phyloP scores from a whole-genome alignment of 495 filamentous ascomycete species.

The Podospora pseudocomata region DNA sequence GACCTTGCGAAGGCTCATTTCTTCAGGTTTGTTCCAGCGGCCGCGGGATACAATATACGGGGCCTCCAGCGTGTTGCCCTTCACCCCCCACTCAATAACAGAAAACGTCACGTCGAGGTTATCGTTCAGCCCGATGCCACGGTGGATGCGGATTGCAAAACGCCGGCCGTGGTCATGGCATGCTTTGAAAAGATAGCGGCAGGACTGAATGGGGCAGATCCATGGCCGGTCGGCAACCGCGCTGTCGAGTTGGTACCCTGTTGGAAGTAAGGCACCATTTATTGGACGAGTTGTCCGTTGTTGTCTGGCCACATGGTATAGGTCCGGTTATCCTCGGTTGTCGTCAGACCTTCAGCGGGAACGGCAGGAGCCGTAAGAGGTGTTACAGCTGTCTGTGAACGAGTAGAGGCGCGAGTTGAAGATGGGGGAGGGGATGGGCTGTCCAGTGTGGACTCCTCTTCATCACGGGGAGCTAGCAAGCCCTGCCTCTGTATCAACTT shows the following conservation, averaged over 20 bases:
- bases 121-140: constrained; percentile 19
- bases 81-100: neutral
- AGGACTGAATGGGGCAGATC: constrained; percentile 26
- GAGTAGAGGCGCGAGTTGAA: neutral
- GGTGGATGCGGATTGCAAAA: constrained; percentile 17
- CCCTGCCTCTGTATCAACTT: neutral
- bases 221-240: constrained; percentile 16
- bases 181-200: constrained; percentile 15
- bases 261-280: constrained; percentile 16
- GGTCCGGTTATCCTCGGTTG: constrained; percentile 11
- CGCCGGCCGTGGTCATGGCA: constrained; percentile 16
- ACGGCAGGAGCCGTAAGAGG: neutral
- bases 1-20: neutral
- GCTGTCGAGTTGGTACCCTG: constrained; percentile 15
- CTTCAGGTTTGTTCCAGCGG: constrained; percentile 2
- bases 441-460: neutral
- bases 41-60: constrained; percentile 9
- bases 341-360: neutral
- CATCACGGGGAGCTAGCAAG: neutral
- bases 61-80: neutral
- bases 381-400: neutral
- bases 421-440: neutral
- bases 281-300: constrained; percentile 1
- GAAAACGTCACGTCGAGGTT: constrained; percentile 26
- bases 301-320: constrained; percentile 21